Base-by-base conservation (phyloP, 257 asterid genomes). In the Salvia rosmarinus region DNA sequence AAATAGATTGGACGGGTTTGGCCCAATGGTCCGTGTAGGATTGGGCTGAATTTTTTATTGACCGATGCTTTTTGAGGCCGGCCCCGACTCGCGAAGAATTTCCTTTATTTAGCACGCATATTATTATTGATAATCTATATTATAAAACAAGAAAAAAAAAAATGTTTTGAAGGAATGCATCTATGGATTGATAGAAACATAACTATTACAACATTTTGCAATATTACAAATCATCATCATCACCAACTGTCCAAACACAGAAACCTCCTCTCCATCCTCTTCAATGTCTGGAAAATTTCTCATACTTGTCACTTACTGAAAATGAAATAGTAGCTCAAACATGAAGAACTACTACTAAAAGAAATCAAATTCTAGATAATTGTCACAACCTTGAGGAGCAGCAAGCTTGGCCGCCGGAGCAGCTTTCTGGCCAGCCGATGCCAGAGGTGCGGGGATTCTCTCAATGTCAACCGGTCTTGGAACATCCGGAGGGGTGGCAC, bases 331-430 rank as follows among this genome's bases (percentile, higher is more conserved):
- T 56, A 71, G 34, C 46, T 34, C 71, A 70, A 75, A 54, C 14
- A 47, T 32, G 30, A 54, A 49, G 57, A 39, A 9, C 11, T 10
- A 64, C 78, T 43, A 46, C 84, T 85, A 89, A 71, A 89, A 89
- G 91, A 89, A 89, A 82, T 89, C 96, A 52, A 89, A 89, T 69
- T 89, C 96, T 77, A 89, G 83, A 84, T 87, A 89, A 75, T 78
- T 87, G 66, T 87, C 88, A 20, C 82, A 75, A 43, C 72, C 76
- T 60, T 85, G 80, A 42, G 80, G 85, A 12, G 44, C 44, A 73
- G 80, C 59, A 0, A 79, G 78, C 19, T 68, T 52, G n/a, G 86
- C 70, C 11, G 79, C 78, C 35, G 85, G 79, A 16, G 80, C 89
- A 63, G 64, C 82, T 57, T 85, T 88, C 62, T 73, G 49, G 11